Evolutionary conservation across 192 early-diverging fungal species (phyloP), one percentile per base, ranked within the genome.

Genomic region (Chytriomyces sp.): DNA sequence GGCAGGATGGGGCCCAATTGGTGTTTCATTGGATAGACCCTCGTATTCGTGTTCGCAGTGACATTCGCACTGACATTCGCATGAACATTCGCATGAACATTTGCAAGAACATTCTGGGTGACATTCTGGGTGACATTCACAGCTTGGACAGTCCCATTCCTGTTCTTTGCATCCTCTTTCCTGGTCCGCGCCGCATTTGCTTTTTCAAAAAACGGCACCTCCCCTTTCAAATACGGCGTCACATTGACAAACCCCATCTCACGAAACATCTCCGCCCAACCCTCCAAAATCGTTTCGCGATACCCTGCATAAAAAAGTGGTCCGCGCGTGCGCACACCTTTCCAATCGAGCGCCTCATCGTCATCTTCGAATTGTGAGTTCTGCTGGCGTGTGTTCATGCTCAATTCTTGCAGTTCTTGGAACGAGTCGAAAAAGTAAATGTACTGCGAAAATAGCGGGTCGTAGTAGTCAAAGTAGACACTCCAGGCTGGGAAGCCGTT

Each of bases 211-310:
- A 35, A 35, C 28, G 28, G 28, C 28, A 35, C 28, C 28, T 35
- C 28, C 2, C 28, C 28, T 35, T 35, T 35, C 28, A 35, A 35
- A 35, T 35, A 35, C 28, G 28, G 28, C 28, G 28, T 68, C 43
- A 70, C 69, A 45, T 53, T 44, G 11, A 23, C 61, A 45, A 60
- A 73, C 57, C 71, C 71, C 71, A 73, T 73, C 10, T 73, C 71
- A 35, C 71, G 16, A 23, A 73, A 60, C 10, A 73, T 9, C 18
- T 26, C 13, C 71, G 57, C 57, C 71, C 71, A 73, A 2, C 71
- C 71, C 5, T 73, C 71, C 23, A 73, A 47, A 60, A 73, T 62
- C 26, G 35, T 44, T 18, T 23, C n/a, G 6, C 71, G 71, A 62
- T 73, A 73, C n/a, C 20, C 11, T 10, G n/a, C 44, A 63, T 73